phyloP scores from a whole-genome alignment of 2,329 filamentous ascomycete genomes.

The Trichoderma cornu-damae region DNA sequence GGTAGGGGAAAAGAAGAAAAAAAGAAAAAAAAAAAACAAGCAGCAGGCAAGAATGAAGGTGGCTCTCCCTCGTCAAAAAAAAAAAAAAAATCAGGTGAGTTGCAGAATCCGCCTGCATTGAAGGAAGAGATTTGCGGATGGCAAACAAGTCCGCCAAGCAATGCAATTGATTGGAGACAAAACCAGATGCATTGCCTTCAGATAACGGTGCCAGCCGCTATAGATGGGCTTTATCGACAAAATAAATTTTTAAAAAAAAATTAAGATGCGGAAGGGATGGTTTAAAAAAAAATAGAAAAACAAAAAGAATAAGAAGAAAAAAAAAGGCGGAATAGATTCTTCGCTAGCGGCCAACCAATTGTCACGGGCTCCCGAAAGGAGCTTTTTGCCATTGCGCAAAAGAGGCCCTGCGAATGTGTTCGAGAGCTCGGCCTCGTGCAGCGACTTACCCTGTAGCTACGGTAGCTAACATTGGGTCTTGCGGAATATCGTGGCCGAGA shows the following conservation, averaged over 20 bases:
- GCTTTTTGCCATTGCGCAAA: conserved; percentile 16
- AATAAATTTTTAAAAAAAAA: no score
- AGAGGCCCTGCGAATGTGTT: background rate
- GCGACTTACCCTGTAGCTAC: background rate
- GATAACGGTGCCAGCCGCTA: background rate
- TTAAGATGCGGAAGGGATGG: background rate
- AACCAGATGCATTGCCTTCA: background rate
- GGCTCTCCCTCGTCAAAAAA: background rate
- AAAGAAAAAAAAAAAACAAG: background rate
- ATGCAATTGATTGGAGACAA: background rate
- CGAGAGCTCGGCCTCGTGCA: background rate
- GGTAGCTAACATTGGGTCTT: accelerated
- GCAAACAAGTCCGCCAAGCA: conserved; percentile 1
- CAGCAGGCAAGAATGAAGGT: background rate
- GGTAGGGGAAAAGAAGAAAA: background rate
- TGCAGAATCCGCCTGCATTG: background rate
- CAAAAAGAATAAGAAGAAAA: background rate
- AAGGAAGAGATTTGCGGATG: conserved; percentile 9
- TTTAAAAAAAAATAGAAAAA: background rate
- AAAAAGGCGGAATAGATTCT: background rate
- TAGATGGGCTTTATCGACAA: no score
- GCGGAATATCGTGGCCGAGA: background rate
- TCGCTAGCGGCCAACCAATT: conserved; percentile 16
- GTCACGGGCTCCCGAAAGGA: conserved; percentile 11
- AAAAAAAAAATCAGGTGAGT: conserved; percentile 1